phyloP scores from a whole-genome alignment of 306 rosid species.

The Acacia melanoxylon region DNA sequence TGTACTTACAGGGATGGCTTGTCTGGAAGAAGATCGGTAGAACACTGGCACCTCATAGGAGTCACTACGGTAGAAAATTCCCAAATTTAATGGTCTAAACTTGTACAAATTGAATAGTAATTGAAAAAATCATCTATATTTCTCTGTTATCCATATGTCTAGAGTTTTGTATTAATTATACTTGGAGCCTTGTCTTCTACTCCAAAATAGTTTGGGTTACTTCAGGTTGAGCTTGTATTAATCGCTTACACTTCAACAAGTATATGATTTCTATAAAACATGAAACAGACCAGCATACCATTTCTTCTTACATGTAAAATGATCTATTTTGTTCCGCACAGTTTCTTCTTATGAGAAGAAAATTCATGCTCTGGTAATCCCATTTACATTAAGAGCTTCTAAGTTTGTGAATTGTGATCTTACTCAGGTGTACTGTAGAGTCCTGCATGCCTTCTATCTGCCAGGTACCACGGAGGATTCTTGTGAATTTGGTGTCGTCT shows the following conservation, averaged over 20 bases:
- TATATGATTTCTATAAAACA: background rate
- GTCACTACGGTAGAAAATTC: background rate
- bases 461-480: conserved; percentile 30
- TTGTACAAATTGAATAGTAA: background rate
- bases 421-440: conserved; percentile 43
- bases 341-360: background rate
- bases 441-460: conserved; percentile 30
- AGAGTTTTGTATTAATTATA: background rate
- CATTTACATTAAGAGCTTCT: background rate
- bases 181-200: background rate
- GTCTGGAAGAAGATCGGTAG: conserved; percentile 38
- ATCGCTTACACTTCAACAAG: background rate
- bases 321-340: background rate
- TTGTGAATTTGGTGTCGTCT: conserved; percentile 31
- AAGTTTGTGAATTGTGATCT: conserved; percentile 9
- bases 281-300: background rate
- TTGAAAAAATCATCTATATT: background rate
- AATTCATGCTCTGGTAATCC: background rate
- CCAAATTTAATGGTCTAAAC: background rate
- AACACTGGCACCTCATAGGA: conserved; percentile 31
- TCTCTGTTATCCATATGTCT: background rate
- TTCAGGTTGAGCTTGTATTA: background rate
- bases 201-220: background rate
- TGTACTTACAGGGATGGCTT: conserved; percentile 42
- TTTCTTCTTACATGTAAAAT: background rate